Evolutionary conservation across 208 protist genomes (phyloP), one percentile per base, ranked within the genome.

Genomic region (Sergeia podlipaevii): DNA sequence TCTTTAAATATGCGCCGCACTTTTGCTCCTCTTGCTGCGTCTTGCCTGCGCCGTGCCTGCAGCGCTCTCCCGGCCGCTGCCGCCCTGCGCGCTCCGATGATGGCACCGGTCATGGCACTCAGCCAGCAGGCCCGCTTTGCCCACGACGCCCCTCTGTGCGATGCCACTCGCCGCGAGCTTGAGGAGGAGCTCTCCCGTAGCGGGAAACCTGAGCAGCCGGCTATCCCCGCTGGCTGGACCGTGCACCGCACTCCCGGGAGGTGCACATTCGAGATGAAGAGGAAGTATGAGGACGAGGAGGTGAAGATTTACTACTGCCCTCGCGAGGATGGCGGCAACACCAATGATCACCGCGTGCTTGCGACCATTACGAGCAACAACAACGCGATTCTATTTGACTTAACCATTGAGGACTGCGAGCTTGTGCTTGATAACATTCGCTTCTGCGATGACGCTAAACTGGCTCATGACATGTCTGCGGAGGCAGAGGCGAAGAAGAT

Each of bases 381-480:
- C 18, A 68, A 83, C 52, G 76, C 81, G 21, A 54, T 96, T 53
- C 61, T 79, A 69, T 65, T 80, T 15, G 69, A 83, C 46, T 56
- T 96, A 38, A 82, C 60, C 38, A 70, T 86, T 36, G 81, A 93
- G 58, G 77, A 89, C 43, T 77, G 77, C n/a, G 89, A 91, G 70
- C 57, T 96, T 28, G 72, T 96, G 41, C 44, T 96, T 33, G 78
- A 92, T 53, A 76, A 74, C 52, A 78, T 96, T 36, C 53, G 58
- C 46, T 88, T 84, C 60, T 80, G 75, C 56, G 32, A 79, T 8
- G 74, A 89, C 33, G 51, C 61, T 29, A 63, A 62, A n/a, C 59
- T 91, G 3, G 85, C 85, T 7, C 52, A 70, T 26, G 82, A 91
- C 50, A 61, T 61, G 28, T 77, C 70, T 20, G 80, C 72, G 0